Base-by-base conservation (phyloP, 164 flowering plant species). In the Hamamelis virginiana region DNA sequence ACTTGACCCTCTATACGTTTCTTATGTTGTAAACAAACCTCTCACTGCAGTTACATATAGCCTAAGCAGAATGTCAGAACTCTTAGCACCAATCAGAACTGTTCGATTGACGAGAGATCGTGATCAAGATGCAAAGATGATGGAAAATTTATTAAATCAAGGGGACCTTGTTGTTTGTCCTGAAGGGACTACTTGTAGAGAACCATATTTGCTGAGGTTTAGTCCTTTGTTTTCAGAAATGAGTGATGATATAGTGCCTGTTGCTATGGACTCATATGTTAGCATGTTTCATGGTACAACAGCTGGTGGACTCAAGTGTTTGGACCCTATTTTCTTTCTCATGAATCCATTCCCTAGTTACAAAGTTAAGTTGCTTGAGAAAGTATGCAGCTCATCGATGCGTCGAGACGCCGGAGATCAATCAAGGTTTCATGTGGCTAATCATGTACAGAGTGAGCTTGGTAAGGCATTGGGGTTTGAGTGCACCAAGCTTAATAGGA, bases 111-210 rank as follows among this genome's bases (percentile, higher is more conserved):
- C 77, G 1, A 63, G 91, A 8, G 58, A 82, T 56, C 74, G 86
- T 8, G 76, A 73, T 15, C 59, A 65, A 65, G 89, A 87, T 45
- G 78, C 73, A 1, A 41, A 65, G 64, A 73, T 73, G 81, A 85
- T 87, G 86, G 70, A 71, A 15, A 72, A 63, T 43, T 45, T 84
- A 38, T 53, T 87, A 22, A 74, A 23, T 4, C 71, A 80, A 70
- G 88, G 88, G 28, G 83, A 83, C 65, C 46, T 87, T 10, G 86
- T 80, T 9, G 83, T 87, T 25, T 87, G 91, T 73, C 88, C 91
- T 0, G 91, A 87, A 68, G 91, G 91, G 33, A 87, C 91, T 27
- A 87, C 91, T 0, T 87, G 91, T 26, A 77, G 89, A 43, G 91
- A 87, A 62, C 87, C 89, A 0, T 87, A 77, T 71, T 74, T 87